Conservation (phyloP, 108 stramenopile species). For the Nitzschia sp. region DNA sequence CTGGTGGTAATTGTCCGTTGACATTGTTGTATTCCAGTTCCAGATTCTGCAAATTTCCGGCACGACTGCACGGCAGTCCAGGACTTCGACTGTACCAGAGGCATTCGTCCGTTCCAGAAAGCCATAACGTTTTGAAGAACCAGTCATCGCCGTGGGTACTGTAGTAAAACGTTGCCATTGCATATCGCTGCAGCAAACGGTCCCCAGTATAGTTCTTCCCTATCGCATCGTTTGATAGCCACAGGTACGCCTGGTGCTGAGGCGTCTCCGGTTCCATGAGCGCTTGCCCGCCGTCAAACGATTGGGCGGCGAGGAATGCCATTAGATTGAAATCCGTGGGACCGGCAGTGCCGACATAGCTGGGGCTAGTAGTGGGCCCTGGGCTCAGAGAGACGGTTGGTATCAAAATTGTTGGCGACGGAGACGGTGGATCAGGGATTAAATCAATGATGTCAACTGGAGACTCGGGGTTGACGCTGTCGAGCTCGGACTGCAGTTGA, state of each 20-base stretch:
- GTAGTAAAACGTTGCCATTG: constrained; percentile 45
- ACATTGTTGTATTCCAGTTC: constrained; percentile 39
- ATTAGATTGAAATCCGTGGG: constrained; percentile 10
- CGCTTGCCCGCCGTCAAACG: constrained; percentile 37
- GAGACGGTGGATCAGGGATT: not conserved
- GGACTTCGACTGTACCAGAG: constrained; percentile 27
- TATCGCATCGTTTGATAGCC: constrained; percentile 14
- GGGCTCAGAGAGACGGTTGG: not conserved
- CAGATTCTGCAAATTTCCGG: constrained; percentile 16
- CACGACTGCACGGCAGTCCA: not conserved
- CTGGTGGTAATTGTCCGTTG: constrained; percentile 30
- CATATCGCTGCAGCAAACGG: constrained; percentile 31
- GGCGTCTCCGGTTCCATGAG: constrained; percentile 15
- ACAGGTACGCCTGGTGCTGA: constrained; percentile 34
- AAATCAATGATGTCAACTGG: constrained; percentile 17
- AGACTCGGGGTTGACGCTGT: constrained; percentile 26
- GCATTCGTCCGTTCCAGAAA: constrained; percentile 35
- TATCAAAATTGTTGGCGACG: not conserved
- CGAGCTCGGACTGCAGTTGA: constrained; percentile 26
- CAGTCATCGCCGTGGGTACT: constrained; percentile 48
- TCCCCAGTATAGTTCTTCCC: constrained; percentile 7
- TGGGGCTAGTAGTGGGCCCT: not conserved
- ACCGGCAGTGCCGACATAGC: not conserved
- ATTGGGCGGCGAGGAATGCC: constrained; percentile 13
- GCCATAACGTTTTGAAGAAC: constrained; percentile 25